Conservation (phyloP, 2,329 filamentous ascomycete species). For the Fusarium musae region DNA sequence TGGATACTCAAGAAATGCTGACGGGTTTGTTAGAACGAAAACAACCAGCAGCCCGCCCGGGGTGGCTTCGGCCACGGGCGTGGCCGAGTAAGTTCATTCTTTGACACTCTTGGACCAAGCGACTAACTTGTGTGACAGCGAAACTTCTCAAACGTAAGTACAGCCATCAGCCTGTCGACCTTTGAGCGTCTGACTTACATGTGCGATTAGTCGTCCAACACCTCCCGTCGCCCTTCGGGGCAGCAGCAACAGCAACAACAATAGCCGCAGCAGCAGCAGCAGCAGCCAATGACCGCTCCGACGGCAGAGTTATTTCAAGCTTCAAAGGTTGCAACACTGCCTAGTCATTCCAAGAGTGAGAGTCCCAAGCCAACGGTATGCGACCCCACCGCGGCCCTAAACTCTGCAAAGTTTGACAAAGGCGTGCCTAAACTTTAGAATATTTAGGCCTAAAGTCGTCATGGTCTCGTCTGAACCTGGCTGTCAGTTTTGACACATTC, state of each 20-base stretch:
- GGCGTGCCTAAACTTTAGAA: not conserved
- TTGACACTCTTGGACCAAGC: not conserved
- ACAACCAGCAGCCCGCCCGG: not conserved
- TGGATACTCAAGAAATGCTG: no score
- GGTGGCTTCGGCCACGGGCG: not conserved
- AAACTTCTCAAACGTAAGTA: fast-evolving
- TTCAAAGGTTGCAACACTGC: not conserved
- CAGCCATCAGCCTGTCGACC: no score
- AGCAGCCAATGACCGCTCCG: not conserved
- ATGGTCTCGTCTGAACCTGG: not conserved
- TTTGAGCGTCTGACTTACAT: no score
- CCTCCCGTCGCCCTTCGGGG: not conserved
- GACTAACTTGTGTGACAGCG: not conserved
- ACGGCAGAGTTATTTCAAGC: not conserved
- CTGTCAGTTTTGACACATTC: not conserved
- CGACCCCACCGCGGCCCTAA: not conserved
- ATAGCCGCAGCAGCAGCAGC: no score
- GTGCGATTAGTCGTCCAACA: fast-evolving
- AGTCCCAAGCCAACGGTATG: not conserved
- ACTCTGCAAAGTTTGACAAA: not conserved
- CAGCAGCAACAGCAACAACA: no score
- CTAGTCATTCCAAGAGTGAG: not conserved
- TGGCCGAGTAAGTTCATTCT: no score
- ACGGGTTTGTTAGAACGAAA: not conserved
- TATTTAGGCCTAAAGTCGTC: not conserved